These are phyloP conservation scores for Monsonia emarginata DNA, from an alignment of 441 rosid genomes.

Conservation along the genomic window DNA sequence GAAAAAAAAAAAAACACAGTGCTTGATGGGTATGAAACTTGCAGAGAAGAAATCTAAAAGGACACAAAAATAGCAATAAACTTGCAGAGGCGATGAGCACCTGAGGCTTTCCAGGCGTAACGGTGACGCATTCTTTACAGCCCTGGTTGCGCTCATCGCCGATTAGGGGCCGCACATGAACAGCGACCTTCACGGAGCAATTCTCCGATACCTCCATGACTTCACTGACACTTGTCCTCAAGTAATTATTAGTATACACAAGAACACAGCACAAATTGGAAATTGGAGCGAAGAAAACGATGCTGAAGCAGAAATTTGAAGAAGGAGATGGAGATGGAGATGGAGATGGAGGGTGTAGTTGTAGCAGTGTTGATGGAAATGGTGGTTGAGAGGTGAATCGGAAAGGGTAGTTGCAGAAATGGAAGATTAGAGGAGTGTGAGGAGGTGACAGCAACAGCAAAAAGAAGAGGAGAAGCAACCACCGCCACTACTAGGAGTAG, in stretches of 20 bases:
- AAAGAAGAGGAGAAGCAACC: not conserved
- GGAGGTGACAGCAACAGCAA: not conserved
- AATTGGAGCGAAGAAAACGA: too few species aligned
- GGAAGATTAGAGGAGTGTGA: not conserved
- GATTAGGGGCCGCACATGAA: constrained; percentile 53
- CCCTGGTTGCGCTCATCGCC: constrained; percentile 55
- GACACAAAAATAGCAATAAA: not conserved
- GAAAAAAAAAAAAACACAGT: too few species aligned
- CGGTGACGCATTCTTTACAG: constrained; percentile 51
- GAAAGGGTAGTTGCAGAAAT: not conserved
- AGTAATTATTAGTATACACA: too few species aligned
- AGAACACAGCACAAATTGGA: too few species aligned
- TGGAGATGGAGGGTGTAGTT: not conserved
- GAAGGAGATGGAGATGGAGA: not conserved
- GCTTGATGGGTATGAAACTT: too few species aligned
- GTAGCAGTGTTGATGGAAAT: not conserved
- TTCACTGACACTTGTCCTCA: too few species aligned
- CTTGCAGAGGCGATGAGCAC: constrained; percentile 24
- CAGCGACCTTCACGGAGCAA: constrained; percentile 56
- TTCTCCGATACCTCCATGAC: constrained; percentile 33
- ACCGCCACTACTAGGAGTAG: not conserved
- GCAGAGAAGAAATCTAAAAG: too few species aligned
- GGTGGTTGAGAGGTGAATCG: not conserved
- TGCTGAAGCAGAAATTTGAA: not conserved
- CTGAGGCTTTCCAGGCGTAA: constrained; percentile 55